Base-by-base conservation (phyloP, 345 rosid genomes). In the Excoecaria agallocha region DNA sequence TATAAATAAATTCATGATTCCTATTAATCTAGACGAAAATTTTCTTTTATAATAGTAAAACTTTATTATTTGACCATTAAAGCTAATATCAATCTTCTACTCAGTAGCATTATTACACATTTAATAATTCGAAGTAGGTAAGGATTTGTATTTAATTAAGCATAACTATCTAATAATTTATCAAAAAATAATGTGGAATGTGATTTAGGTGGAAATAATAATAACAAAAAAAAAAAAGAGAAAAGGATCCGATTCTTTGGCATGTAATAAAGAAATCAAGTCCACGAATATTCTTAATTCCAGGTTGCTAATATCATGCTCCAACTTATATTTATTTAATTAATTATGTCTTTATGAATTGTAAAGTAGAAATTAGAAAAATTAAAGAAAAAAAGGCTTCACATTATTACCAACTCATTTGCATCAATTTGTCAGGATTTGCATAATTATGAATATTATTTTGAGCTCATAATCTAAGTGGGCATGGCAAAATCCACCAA, bases 161-260 rank as follows among this genome's bases (percentile, higher is more conserved):
- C 30, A 30, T 30, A 30, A 30, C 30, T 30, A 30, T 30, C 1
- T 30, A 30, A 30, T 30, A 30, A 52, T 5, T 52, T 12, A 52
- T 52, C n/a, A 2, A 52, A 52, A 52, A 52, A 12, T 11, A 8
- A 12, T 1, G 3, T 1, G 4, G 2, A 25, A 6, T 2, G 22
- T 57, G 61, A 3, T 3, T 57, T 30, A 30, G 30, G 30, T 30
- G 30, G 30, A 30, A 30, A 30, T 57, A 3, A n/a, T 57, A 6
- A 9, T 3, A 30, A 12, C 1, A 57, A n/a, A 16, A 54, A 17
- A 54, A 43, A 1, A 43, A 43, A 22, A 59, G 13, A 60, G 25
- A 12, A 68, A 65, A 78, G 74, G 74, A 76, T 81, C 75, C 56
- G 82, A 83, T 73, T 76, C 77, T 69, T 57, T 64, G 70, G 71